Evolutionary conservation across 1,139 yeast genomes (phyloP), one percentile per base, ranked within the genome.

Genomic region (Zygoascus hellenicus): DNA sequence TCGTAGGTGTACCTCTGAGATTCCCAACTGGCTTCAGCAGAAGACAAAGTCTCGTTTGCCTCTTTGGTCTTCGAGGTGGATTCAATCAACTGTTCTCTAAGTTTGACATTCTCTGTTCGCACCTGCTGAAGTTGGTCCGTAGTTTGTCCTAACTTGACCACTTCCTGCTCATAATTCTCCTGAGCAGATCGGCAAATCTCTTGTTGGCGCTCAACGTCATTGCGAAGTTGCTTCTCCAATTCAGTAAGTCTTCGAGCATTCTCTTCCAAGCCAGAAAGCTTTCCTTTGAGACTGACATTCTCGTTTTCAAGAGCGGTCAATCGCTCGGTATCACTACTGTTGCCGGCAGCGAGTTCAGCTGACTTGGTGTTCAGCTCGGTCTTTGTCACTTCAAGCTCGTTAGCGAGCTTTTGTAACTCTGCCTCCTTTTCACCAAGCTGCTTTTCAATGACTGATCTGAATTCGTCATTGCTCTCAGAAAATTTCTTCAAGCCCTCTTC

Each of bases 131-230:
- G 64, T 7, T 72, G 69, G 44, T 68, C 67, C 2, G 79, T 68
- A 9, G 81, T 72, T n/a, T 74, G 72, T 10, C 81, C 80, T 53
- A 78, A 80, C 57, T 79, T 78, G 42, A 70, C 70, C 32, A 78
- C 68, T 57, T 81, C 89, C 41, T 68, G 67, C 49, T 81, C 81
- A 55, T 80, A 81, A 54, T 77, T 80, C 45, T 64, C 62, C 58
- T 80, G 84, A 31, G 78, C 75, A 38, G 76, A 77, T 42, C 68
- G 62, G 2, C 80, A 76, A 45, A 75, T 60, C 29, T 72, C 67
- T 1, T 72, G 70, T 57, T 82, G 87, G 31, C 70, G 66, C 31
- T 71, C 69, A 49, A 83, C 65, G 50, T 84, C 87, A 2, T 58
- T 58, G 49, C 70, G 68, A 15, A 66, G 45, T 28, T 62, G 50